Conservation (phyloP, 2,329 filamentous ascomycete species). For the Alternaria angustiovoidea region DNA sequence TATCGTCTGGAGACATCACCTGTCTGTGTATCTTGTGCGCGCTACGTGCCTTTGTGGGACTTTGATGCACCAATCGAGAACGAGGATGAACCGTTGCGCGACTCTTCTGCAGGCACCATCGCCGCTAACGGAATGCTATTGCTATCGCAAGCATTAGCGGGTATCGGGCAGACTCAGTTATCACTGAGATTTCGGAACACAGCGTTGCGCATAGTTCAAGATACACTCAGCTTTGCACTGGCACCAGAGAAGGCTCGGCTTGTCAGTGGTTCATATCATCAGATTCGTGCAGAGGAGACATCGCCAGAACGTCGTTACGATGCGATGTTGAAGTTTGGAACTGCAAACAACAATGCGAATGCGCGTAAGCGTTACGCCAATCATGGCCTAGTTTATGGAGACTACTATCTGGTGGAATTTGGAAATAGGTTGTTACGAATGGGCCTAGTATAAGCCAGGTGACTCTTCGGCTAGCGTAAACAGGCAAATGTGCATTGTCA, state of each 20-base stretch:
- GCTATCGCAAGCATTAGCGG: constrained; percentile 24
- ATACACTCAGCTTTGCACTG: constrained; percentile 36
- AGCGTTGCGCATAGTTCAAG: constrained; percentile 26
- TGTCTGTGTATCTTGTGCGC: constrained; percentile 15
- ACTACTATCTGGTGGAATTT: constrained; percentile 56
- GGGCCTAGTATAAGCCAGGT: constrained; percentile 20
- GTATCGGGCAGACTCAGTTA: constrained; percentile 47
- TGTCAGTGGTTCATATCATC: constrained; percentile 19
- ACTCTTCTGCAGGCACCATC: constrained; percentile 54
- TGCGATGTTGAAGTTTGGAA: constrained; percentile 56
- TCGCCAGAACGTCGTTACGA: constrained; percentile 41
- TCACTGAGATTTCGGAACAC: constrained; percentile 23
- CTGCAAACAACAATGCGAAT: constrained; percentile 55
- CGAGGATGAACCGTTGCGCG: constrained; percentile 43
- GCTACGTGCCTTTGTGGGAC: constrained; percentile 56
- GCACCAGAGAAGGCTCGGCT: constrained; percentile 31
- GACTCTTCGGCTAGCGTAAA: background rate
- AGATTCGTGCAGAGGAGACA: constrained; percentile 26
- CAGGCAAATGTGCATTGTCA: background rate
- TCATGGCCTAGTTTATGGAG: constrained; percentile 57
- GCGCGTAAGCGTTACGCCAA: constrained; percentile 53
- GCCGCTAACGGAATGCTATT: constrained; percentile 50
- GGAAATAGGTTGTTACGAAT: constrained; percentile 53
- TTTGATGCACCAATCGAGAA: constrained; percentile 55
- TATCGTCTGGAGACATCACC: constrained; percentile 44